These are phyloP conservation scores for Vicia villosa DNA, from an alignment of 306 rosid species.

Conservation along the genomic window DNA sequence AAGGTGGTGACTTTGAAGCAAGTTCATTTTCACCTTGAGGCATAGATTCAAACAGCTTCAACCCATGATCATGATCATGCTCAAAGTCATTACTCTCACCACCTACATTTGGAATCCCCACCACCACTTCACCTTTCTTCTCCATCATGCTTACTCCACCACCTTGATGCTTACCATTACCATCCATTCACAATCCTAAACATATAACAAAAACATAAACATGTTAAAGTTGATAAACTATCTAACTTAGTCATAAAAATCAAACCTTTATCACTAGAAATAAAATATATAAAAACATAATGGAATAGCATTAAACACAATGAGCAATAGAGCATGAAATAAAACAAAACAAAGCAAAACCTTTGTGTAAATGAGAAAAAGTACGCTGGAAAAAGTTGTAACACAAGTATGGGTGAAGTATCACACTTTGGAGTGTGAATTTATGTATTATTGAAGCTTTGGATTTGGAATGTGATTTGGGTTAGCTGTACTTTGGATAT, in stretches of 20 bases:
- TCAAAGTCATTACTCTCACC: slow-evolving; percentile 41
- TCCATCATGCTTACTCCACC: slow-evolving; percentile 60
- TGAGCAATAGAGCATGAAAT: no score
- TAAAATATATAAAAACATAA: no score
- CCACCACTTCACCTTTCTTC: slow-evolving; percentile 59
- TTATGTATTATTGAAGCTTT: no score
- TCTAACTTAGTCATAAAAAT: not conserved
- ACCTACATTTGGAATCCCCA: slow-evolving; percentile 44
- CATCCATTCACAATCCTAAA: slow-evolving; percentile 48
- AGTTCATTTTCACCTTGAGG: slow-evolving; percentile 41
- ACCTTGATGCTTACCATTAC: slow-evolving; percentile 26
- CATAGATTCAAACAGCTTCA: slow-evolving; percentile 35
- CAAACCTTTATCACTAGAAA: slow-evolving; percentile 3
- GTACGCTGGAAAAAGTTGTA: no score
- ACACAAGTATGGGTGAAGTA: no score
- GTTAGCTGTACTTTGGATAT: no score
- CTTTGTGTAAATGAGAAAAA: no score
- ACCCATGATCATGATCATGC: slow-evolving; percentile 23
- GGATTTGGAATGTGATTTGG: no score
- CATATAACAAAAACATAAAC: not conserved
- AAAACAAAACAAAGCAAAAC: no score
- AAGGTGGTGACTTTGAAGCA: slow-evolving; percentile 40
- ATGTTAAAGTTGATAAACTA: slow-evolving; percentile 1
- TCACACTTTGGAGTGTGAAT: no score
- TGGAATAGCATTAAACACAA: not conserved